phyloP scores from a whole-genome alignment of 352 stramenopile species.

The Pythium periplocum region DNA sequence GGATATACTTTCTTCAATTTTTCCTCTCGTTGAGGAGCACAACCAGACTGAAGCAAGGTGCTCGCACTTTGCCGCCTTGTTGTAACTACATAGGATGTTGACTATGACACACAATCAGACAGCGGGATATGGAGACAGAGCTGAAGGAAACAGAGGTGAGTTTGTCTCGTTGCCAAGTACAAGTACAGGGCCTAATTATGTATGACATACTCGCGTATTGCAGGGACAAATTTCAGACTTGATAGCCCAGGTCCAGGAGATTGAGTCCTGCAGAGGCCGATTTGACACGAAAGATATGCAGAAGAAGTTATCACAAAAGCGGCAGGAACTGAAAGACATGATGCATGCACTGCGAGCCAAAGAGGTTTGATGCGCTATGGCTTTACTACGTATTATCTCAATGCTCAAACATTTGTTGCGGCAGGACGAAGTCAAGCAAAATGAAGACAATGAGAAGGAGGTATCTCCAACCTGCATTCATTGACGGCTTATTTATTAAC shows the following conservation, averaged over 20 bases:
- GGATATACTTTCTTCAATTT: slow-evolving; percentile 16
- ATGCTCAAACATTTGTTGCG: background rate
- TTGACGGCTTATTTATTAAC: background rate
- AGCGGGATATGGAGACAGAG: slow-evolving; percentile 6
- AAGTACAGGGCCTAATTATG: background rate
- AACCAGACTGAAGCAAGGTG: slow-evolving; percentile 2
- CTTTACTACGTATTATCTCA: slow-evolving; percentile 1
- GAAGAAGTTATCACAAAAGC: slow-evolving; percentile 2
- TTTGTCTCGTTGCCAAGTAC: background rate
- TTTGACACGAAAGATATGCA: slow-evolving; percentile 7
- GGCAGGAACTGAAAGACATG: background rate
- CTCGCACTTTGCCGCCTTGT: background rate
- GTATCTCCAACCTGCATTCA: background rate
- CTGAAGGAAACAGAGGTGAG: slow-evolving; percentile 3
- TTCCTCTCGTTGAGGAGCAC: slow-evolving; percentile 11
- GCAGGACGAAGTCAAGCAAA: slow-evolving; percentile 1
- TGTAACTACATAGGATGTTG: slow-evolving; percentile 1
- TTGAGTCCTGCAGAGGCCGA: background rate
- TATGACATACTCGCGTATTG: background rate
- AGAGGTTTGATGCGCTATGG: background rate
- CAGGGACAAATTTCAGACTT: slow-evolving; percentile 1
- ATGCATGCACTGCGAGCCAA: too few relatives aligned
- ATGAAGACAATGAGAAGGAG: background rate
- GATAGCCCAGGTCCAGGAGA: background rate
- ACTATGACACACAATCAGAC: background rate